phyloP scores from a whole-genome alignment of 2,329 filamentous ascomycete species.

The Nothopassalora personata region DNA sequence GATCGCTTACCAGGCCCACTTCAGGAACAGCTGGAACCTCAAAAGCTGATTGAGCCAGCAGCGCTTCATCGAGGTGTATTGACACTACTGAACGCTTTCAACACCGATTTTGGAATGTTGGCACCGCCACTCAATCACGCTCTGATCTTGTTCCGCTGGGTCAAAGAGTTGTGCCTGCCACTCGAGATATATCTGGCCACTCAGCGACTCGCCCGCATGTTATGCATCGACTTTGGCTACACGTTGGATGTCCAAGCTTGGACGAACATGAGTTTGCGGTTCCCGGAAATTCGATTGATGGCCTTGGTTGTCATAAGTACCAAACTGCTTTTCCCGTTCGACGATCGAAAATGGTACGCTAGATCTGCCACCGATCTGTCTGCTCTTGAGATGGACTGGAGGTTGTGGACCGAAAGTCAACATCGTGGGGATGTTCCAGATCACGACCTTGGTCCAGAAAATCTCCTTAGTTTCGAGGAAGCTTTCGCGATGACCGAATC shows the following conservation, averaged over 20 bases:
- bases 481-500: slow-evolving; percentile 53
- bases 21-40: slow-evolving; percentile 54
- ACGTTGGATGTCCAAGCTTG: slow-evolving; percentile 23
- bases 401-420: slow-evolving; percentile 55
- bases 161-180: slow-evolving; percentile 69
- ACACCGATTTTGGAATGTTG: slow-evolving; percentile 61
- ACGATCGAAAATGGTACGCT: slow-evolving; percentile 50
- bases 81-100: slow-evolving; percentile 59
- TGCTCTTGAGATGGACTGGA: slow-evolving; percentile 65
- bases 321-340: slow-evolving; percentile 75
- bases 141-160: slow-evolving; percentile 62
- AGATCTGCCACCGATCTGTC: slow-evolving; percentile 51
- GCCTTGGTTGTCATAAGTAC: slow-evolving; percentile 67
- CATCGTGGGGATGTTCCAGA: background rate
- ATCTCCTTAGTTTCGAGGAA: slow-evolving; percentile 35
- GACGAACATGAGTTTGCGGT: slow-evolving; percentile 47
- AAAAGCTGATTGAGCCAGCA: slow-evolving; percentile 44
- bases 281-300: slow-evolving; percentile 71
- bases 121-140: slow-evolving; percentile 70
- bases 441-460: slow-evolving; percentile 10
- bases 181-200: slow-evolving; percentile 60
- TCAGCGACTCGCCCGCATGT: slow-evolving; percentile 50
- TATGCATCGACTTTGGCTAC: slow-evolving; percentile 55
- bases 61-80: slow-evolving; percentile 61
- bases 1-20: slow-evolving; percentile 59